phyloP scores from a whole-genome alignment of 2,329 filamentous ascomycete species.

The Botrytis aclada region DNA sequence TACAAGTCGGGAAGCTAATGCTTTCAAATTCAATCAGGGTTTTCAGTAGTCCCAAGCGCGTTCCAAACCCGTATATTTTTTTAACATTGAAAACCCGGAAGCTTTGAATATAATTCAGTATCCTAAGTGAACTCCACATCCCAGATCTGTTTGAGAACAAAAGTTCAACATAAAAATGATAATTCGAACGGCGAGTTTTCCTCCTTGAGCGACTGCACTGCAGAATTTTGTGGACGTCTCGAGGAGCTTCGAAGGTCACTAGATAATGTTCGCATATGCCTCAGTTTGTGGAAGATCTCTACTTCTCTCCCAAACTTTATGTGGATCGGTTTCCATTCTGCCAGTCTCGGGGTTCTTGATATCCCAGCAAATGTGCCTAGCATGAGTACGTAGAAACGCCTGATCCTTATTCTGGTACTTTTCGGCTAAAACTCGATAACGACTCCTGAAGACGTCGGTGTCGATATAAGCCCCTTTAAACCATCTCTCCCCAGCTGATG shows the following conservation, averaged over 20 bases:
- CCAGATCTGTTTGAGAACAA: not conserved
- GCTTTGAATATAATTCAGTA: not conserved
- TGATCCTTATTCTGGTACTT: constrained; percentile 13
- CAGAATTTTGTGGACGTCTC: not conserved
- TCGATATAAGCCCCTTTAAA: constrained; percentile 82
- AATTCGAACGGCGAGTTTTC: too few relatives aligned
- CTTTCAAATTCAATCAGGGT: not conserved
- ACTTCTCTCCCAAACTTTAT: constrained; percentile 14
- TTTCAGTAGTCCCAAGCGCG: not conserved
- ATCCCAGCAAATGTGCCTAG: constrained; percentile 12
- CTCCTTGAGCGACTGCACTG: not conserved
- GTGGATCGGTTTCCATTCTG: constrained; percentile 17
- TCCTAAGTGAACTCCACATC: not conserved
- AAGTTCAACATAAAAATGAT: not conserved
- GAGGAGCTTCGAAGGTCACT: not conserved
- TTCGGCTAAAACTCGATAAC: constrained; percentile 42
- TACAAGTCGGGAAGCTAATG: not conserved
- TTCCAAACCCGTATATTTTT: not conserved
- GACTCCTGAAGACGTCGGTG: constrained; percentile 56
- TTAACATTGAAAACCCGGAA: not conserved
- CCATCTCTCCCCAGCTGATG: constrained; percentile 67
- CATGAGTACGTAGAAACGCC: not conserved
- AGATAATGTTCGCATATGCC: constrained; percentile 12
- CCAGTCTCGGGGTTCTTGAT: constrained; percentile 11
- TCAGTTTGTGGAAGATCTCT: constrained; percentile 14